phyloP scores from a whole-genome alignment of 441 rosid species.

The Bruguiera hainesii region DNA sequence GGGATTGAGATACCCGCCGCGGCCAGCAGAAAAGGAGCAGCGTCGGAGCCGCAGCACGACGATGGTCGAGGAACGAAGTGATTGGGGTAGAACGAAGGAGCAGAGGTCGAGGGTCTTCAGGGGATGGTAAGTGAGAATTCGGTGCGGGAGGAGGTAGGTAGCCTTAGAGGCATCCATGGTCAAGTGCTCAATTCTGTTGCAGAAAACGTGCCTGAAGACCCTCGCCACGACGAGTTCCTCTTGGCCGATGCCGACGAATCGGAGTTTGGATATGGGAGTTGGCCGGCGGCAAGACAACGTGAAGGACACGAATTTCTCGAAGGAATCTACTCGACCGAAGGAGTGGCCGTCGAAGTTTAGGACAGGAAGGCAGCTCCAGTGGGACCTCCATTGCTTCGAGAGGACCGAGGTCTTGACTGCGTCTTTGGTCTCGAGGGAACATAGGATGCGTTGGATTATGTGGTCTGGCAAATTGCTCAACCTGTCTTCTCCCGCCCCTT shows the following conservation, averaged over 20 bases:
- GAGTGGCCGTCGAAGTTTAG: not conserved
- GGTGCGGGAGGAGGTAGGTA: not conserved
- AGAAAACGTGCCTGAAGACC: not conserved
- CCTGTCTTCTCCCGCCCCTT: too few species aligned
- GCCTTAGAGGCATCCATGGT: not conserved
- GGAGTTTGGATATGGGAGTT: too few species aligned
- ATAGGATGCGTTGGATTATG: not conserved
- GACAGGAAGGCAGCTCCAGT: not conserved
- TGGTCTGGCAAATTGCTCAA: not conserved
- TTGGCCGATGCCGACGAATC: too few species aligned
- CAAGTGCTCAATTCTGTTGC: not conserved
- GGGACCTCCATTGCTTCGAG: not conserved
- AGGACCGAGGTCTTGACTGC: constrained; percentile 8
- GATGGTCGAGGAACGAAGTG: not conserved
- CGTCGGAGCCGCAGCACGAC: not conserved
- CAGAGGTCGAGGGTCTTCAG: not conserved
- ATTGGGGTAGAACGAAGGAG: not conserved
- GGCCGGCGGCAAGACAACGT: not conserved
- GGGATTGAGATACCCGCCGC: not conserved
- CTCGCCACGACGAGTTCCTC: not conserved
- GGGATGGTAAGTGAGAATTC: not conserved
- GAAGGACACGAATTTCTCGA: not conserved
- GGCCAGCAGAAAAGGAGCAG: not conserved
- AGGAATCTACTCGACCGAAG: not conserved
- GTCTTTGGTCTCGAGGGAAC: not conserved